Conservation (phyloP, 345 rosid species). For the Bruguiera gymnorhiza region DNA sequence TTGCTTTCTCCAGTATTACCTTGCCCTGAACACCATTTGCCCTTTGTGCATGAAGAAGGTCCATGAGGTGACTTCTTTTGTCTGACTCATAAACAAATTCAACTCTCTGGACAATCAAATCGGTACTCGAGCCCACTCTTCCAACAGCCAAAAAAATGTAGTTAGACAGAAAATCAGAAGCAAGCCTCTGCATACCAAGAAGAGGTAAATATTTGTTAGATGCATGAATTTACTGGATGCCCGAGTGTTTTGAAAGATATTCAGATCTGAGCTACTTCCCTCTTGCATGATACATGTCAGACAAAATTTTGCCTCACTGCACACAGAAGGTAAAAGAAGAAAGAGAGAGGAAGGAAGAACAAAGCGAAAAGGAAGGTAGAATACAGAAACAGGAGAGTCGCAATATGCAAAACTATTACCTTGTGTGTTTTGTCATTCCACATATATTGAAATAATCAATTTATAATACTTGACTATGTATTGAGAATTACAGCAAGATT, state of each 20-base stretch:
- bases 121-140: slow-evolving; percentile 97
- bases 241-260: too few relatives aligned
- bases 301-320: background rate
- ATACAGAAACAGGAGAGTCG: background rate
- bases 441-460: background rate
- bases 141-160: slow-evolving; percentile 97
- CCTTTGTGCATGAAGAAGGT: slow-evolving; percentile 96
- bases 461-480: background rate
- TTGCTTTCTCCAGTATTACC: slow-evolving; percentile 39
- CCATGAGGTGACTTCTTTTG: slow-evolving; percentile 99
- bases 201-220: slow-evolving; percentile 8
- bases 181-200: slow-evolving; percentile 71
- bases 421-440: background rate
- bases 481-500: background rate
- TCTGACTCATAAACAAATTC: slow-evolving; percentile 90
- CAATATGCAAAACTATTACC: background rate
- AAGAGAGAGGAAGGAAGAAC: background rate
- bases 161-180: slow-evolving; percentile 80
- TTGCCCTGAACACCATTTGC: slow-evolving; percentile 70
- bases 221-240: background rate
- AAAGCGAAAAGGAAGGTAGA: background rate
- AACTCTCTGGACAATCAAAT: slow-evolving; percentile 93
- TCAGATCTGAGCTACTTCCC: background rate
- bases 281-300: slow-evolving; percentile 2
- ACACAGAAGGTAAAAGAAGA: too few relatives aligned